Percentiles rank a stretch among this genome's conserved stretches.
phyloP scores from a whole-genome alignment of 495 filamentous ascomycete species.

The Podospora conica region DNA sequence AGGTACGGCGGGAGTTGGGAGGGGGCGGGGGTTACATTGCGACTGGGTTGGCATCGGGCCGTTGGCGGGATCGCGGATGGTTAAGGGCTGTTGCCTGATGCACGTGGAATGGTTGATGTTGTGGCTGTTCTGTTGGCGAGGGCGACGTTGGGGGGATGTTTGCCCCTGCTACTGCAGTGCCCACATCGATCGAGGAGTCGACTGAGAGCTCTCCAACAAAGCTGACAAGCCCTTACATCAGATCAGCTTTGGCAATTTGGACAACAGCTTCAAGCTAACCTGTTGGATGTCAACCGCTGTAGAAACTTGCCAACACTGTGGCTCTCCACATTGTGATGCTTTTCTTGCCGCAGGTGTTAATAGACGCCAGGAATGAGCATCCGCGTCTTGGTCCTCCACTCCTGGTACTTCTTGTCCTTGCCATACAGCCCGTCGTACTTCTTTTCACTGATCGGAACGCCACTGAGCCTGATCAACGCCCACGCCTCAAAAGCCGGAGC shows the following conservation, averaged over 20 bases:
- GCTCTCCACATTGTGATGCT: too few relatives aligned
- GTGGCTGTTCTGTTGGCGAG: not conserved
- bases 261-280: too few relatives aligned
- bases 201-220: too few relatives aligned
- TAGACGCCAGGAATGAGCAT: slow-evolving; percentile 10
- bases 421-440: slow-evolving; percentile 61
- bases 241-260: too few relatives aligned
- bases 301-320: too few relatives aligned
- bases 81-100: not conserved
- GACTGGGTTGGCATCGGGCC: not conserved
- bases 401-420: slow-evolving; percentile 54
- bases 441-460: slow-evolving; percentile 54
- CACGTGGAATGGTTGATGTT: not conserved
- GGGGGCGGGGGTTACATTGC: not conserved
- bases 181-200: too few relatives aligned
- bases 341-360: too few relatives aligned
- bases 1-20: not conserved
- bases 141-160: not conserved
- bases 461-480: slow-evolving; percentile 52
- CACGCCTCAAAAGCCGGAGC: slow-evolving; percentile 58
- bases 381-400: slow-evolving; percentile 59
- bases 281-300: too few relatives aligned
- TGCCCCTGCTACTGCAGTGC: too few relatives aligned
- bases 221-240: too few relatives aligned
- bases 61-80: not conserved